phyloP scores from a whole-genome alignment of 352 stramenopile genomes.

The Phytophthora agathidicida region DNA sequence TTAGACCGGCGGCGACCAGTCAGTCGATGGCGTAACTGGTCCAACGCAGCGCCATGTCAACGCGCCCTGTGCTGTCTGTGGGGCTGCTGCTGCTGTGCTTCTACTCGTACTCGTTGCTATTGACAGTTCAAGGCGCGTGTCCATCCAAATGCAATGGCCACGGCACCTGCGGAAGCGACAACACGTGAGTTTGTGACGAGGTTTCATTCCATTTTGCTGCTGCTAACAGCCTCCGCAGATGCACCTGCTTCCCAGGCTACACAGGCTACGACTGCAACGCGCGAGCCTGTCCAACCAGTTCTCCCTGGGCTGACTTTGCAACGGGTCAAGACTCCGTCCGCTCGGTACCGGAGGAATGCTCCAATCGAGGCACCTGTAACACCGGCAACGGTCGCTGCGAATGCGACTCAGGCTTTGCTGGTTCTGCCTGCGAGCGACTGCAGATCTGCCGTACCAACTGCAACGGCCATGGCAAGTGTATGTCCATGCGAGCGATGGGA shows the following conservation, averaged over 20 bases:
- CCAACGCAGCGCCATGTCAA: no score
- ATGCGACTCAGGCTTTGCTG: slow-evolving; percentile 81
- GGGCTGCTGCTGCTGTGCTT: slow-evolving; percentile 8
- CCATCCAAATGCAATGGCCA: slow-evolving; percentile 75
- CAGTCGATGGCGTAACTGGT: no score
- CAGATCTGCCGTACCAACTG: slow-evolving; percentile 84
- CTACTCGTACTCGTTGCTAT: no score
- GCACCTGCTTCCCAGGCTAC: slow-evolving; percentile 86
- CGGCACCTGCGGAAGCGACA: slow-evolving; percentile 55
- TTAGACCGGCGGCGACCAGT: no score
- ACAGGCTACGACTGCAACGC: slow-evolving; percentile 87
- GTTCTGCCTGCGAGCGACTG: slow-evolving; percentile 66
- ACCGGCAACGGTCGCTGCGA: slow-evolving; percentile 71
- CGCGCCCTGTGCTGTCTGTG: slow-evolving; percentile 22
- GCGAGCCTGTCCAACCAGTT: slow-evolving; percentile 73
- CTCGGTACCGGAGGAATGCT: slow-evolving; percentile 59
- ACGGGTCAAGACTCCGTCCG: slow-evolving; percentile 48
- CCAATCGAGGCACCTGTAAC: slow-evolving; percentile 82
- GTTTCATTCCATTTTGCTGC: neutral
- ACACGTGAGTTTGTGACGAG: slow-evolving; percentile 44
- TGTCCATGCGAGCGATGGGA: slow-evolving; percentile 69
- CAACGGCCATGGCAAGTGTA: slow-evolving; percentile 89
- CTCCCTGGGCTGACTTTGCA: slow-evolving; percentile 65
- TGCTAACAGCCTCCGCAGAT: slow-evolving; percentile 48
- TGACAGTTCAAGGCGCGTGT: slow-evolving; percentile 31